Evolutionary conservation across 768 basidiomycete species (phyloP).

Genomic region (Mycena capillaripes): DNA sequence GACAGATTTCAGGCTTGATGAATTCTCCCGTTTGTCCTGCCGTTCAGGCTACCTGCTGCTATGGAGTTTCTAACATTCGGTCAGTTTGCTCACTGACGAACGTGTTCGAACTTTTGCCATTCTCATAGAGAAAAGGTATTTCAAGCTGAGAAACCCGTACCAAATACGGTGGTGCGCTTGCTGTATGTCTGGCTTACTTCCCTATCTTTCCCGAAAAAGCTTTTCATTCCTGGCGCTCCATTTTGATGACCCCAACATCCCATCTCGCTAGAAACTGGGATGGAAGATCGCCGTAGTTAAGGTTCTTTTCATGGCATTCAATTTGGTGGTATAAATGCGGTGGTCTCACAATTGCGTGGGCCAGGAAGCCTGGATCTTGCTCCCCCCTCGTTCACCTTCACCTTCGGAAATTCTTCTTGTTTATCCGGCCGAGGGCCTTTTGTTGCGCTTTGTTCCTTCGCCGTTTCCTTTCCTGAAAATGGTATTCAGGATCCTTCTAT

Average conservation of each 20-base stretch:
- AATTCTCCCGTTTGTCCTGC: no score
- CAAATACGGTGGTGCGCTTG: no score
- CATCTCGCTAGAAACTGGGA: neutral
- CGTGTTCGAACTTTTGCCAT: no score
- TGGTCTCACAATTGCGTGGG: neutral
- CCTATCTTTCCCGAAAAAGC: neutral
- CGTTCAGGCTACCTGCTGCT: no score
- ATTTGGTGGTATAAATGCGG: neutral
- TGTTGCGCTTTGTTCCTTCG: neutral
- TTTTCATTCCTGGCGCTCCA: neutral
- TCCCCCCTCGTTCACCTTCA: conserved; percentile 3
- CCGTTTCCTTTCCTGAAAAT: neutral
- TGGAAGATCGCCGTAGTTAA: neutral
- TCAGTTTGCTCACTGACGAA: no score
- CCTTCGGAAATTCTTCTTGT: neutral
- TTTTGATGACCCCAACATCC: neutral
- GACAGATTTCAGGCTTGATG: no score
- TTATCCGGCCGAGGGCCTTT: neutral
- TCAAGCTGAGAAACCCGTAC: no score
- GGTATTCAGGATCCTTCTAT: neutral
- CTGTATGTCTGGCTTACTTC: neutral
- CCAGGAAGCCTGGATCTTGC: conserved; percentile 20
- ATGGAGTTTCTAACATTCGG: no score
- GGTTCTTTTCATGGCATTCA: neutral
- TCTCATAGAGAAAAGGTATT: no score